Evolutionary conservation across 2,329 filamentous ascomycete genomes (phyloP).

Genomic region (Colletotrichum sp.): DNA sequence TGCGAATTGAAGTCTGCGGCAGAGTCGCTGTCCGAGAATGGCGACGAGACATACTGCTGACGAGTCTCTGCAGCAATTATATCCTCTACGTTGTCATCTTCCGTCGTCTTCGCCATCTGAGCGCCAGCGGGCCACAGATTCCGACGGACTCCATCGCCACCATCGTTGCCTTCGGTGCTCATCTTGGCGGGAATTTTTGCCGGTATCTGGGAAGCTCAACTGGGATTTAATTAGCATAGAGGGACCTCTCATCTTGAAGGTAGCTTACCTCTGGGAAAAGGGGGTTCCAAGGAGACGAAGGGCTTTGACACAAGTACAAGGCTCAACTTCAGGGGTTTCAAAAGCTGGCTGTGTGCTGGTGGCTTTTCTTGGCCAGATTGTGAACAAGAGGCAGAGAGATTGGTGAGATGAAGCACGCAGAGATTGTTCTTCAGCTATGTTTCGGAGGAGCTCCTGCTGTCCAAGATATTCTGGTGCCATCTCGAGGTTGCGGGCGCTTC

Average conservation of each 20-base stretch:
- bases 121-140: not conserved
- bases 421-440: not conserved
- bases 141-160: not conserved
- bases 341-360: not conserved
- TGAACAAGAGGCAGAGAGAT: not conserved
- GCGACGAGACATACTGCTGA: not conserved
- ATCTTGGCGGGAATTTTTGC: not conserved
- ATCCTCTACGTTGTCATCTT: not conserved
- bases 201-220: not conserved
- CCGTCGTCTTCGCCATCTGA: not conserved
- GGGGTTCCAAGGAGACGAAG: not conserved
- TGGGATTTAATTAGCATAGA: not conserved
- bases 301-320: not conserved
- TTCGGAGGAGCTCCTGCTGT: not conserved
- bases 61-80: not conserved
- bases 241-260: not conserved
- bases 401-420: not conserved
- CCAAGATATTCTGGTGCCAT: not conserved
- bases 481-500: not conserved
- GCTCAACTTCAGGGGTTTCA: not conserved
- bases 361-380: not conserved
- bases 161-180: not conserved
- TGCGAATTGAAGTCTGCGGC: not conserved
- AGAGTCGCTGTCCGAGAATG: not conserved
- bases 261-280: not conserved